phyloP scores from a whole-genome alignment of 164 flowering plant species.

The Chimonanthus salicifolius region DNA sequence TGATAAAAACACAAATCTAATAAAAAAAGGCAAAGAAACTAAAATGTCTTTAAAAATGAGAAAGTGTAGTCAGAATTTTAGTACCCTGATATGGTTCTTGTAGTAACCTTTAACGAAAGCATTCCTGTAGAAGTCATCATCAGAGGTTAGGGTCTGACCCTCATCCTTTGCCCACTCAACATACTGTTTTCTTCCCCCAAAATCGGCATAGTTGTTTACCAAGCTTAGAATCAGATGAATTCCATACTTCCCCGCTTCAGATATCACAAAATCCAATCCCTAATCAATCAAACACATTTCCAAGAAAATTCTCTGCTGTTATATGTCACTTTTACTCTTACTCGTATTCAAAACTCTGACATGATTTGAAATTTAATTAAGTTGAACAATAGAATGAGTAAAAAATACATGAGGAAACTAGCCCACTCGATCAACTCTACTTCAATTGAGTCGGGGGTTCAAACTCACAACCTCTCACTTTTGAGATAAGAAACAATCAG shows the following conservation, averaged over 20 bases:
- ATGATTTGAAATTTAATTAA: too few relatives aligned
- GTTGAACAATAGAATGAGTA: too few relatives aligned
- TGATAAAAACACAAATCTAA: background rate
- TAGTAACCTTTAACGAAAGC: conserved; percentile 55
- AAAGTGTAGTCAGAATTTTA: background rate
- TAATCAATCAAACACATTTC: background rate
- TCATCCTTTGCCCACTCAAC: conserved; percentile 70
- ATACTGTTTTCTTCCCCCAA: conserved; percentile 74
- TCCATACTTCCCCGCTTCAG: conserved; percentile 66
- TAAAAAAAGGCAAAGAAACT: background rate
- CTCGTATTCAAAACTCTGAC: background rate
- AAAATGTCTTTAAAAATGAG: background rate
- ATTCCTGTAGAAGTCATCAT: conserved; percentile 72
- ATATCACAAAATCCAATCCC: conserved; percentile 59
- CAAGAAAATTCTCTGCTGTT: too few relatives aligned
- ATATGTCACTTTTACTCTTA: background rate
- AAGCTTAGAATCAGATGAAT: conserved; percentile 59
- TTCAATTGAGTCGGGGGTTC: too few relatives aligned
- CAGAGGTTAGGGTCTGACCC: conserved; percentile 46
- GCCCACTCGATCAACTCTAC: too few relatives aligned
- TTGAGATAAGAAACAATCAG: too few relatives aligned
- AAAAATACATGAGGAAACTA: too few relatives aligned
- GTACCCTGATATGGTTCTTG: conserved; percentile 43
- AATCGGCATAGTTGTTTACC: conserved; percentile 57
- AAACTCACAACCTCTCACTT: too few relatives aligned